Conservation (phyloP, 768 basidiomycete species). For the Auriscalpium microsporum region DNA sequence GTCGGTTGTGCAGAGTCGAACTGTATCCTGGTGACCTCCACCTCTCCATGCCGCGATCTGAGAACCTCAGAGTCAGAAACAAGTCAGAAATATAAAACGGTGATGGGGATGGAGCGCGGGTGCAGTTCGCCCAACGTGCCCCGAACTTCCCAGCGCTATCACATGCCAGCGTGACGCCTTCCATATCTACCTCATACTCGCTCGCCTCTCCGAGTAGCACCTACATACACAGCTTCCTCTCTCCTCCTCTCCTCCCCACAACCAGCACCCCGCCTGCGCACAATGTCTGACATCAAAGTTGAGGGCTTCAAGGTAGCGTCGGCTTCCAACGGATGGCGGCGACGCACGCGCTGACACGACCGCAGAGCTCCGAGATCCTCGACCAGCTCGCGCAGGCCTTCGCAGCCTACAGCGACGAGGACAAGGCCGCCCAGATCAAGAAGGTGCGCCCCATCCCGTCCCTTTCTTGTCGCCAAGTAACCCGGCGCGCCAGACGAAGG, state of each 20-base stretch:
- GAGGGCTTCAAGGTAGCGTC: constrained; percentile 12
- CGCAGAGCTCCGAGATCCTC: constrained; percentile 62
- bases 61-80: too few species aligned
- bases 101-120: too few species aligned
- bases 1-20: too few species aligned
- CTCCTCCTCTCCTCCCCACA: background rate
- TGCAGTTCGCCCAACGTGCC: too few species aligned
- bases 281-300: constrained; percentile 14
- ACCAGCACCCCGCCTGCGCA: background rate
- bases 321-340: background rate
- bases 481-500: constrained; percentile 50
- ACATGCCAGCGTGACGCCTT: too few species aligned
- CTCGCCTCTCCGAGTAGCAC: too few species aligned
- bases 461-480: background rate
- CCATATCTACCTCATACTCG: too few species aligned
- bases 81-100: too few species aligned
- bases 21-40: too few species aligned
- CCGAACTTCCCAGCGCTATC: too few species aligned
- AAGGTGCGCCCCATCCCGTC: constrained; percentile 39
- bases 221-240: background rate
- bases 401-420: constrained; percentile 42
- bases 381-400: constrained; percentile 45
- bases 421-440: constrained; percentile 64
- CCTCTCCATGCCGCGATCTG: too few species aligned
- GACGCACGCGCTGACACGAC: background rate